These are phyloP conservation scores for Gossypium arboreum DNA, from an alignment of 345 rosid genomes.

Conservation along the genomic window DNA sequence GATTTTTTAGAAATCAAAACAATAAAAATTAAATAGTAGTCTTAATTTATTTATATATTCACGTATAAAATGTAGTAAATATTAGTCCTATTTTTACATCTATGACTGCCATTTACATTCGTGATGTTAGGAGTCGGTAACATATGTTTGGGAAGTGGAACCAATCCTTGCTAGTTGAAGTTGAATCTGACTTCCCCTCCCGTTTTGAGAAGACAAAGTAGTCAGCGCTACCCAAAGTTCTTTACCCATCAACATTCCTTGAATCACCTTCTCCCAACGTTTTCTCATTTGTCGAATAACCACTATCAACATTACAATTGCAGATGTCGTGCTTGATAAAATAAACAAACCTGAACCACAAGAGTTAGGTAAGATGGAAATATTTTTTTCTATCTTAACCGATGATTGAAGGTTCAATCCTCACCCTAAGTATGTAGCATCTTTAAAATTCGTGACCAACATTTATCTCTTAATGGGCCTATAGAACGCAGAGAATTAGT, in stretches of 20 bases:
- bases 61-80: too few relatives aligned
- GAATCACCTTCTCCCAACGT: background rate
- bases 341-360: constrained; percentile 9
- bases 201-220: background rate
- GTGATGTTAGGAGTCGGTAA: background rate
- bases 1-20: too few relatives aligned
- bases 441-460: too few relatives aligned
- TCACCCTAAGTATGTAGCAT: too few relatives aligned
- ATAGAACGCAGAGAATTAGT: too few relatives aligned
- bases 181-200: background rate
- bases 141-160: background rate
- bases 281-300: background rate
- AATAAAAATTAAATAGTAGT: too few relatives aligned
- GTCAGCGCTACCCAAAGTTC: constrained; percentile 9
- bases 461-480: too few relatives aligned
- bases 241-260: background rate
- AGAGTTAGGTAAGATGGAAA: background rate
- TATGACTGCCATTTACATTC: background rate
- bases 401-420: too few relatives aligned
- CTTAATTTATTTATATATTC: too few relatives aligned
- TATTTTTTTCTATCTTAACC: background rate
- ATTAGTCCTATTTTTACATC: too few relatives aligned
- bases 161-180: background rate
- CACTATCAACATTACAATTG: background rate
- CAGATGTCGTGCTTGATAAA: background rate